Evolutionary conservation across 345 rosid genomes (phyloP).

Genomic region (Cardamine chenopodiifolia): DNA sequence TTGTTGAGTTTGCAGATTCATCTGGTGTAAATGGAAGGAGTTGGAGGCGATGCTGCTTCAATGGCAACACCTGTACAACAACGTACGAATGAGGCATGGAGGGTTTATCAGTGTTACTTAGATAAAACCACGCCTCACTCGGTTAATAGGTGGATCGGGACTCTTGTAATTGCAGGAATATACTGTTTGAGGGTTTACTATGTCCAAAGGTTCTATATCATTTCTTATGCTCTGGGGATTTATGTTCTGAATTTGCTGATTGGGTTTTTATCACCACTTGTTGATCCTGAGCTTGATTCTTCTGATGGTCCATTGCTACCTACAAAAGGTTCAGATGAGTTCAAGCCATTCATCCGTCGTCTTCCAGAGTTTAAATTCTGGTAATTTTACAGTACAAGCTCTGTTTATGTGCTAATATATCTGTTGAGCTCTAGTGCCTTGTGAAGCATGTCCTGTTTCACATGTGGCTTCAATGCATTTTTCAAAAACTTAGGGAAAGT

Average conservation of each 20-base stretch:
- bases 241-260: slow-evolving; percentile 76
- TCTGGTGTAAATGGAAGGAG: slow-evolving; percentile 67
- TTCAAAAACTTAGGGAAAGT: too few relatives aligned
- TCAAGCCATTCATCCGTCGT: slow-evolving; percentile 88
- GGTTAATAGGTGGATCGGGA: slow-evolving; percentile 74
- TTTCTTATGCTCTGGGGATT: slow-evolving; percentile 83
- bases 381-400: slow-evolving; percentile 42
- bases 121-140: slow-evolving; percentile 81
- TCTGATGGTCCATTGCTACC: slow-evolving; percentile 75
- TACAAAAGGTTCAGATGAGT: slow-evolving; percentile 89
- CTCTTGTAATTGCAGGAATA: slow-evolving; percentile 50
- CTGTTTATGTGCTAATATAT: not conserved
- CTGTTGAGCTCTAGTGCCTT: not conserved
- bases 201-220: slow-evolving; percentile 75
- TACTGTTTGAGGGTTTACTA: slow-evolving; percentile 66
- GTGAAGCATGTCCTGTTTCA: not conserved
- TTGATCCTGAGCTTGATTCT: slow-evolving; percentile 74
- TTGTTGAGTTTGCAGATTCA: slow-evolving; percentile 43
- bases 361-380: slow-evolving; percentile 96
- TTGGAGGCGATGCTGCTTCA: slow-evolving; percentile 57
- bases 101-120: slow-evolving; percentile 73
- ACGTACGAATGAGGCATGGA: slow-evolving; percentile 65
- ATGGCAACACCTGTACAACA: slow-evolving; percentile 62
- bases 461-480: too few relatives aligned
- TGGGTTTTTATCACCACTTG: slow-evolving; percentile 86